A percentile compares a stretch with the other conserved stretches of the same genome.
Conservation (phyloP, 441 rosid genomes). For the Arabidopsis lyrata region DNA sequence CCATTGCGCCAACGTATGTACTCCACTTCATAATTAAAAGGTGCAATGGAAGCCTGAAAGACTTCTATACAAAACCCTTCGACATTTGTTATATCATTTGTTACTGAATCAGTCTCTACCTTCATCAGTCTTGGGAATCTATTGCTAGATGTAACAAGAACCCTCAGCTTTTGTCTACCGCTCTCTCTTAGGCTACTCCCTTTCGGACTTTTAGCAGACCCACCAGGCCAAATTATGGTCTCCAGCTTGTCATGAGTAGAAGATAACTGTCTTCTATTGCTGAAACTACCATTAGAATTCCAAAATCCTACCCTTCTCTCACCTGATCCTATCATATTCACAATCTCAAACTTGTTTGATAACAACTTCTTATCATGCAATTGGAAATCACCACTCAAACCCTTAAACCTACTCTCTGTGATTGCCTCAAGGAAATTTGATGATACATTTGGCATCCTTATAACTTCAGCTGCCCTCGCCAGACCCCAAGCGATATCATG, state of each 20-base stretch:
- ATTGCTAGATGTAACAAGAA: conserved; percentile 43
- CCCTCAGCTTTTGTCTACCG: conserved; percentile 38
- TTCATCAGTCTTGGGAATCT: conserved; percentile 45
- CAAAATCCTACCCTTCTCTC: conserved; percentile 46
- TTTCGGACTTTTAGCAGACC: conserved; percentile 32
- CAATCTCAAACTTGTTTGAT: conserved; percentile 47
- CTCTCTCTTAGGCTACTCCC: conserved; percentile 5
- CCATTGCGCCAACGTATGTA: conserved; percentile 25
- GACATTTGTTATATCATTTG: conserved; percentile 2
- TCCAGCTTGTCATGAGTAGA: conserved; percentile 29
- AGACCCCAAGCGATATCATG: conserved; percentile 51
- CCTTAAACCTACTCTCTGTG: conserved; percentile 38
- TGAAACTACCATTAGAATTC: conserved; percentile 30
- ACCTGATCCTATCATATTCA: conserved; percentile 46
- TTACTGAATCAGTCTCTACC: conserved; percentile 12
- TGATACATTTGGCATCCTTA: conserved; percentile 31
- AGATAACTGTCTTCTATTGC: conserved; percentile 34
- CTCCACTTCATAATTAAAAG: conserved; percentile 40
- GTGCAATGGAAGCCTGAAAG: conserved; percentile 39
- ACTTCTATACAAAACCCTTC: conserved; percentile 52
- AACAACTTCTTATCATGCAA: conserved; percentile 36
- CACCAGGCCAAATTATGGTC: conserved; percentile 48
- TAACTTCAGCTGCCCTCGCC: conserved; percentile 49
- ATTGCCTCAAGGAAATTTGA: conserved; percentile 41
- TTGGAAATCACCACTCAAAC: conserved; percentile 48